Conservation (phyloP, 805 yeast genomes). For the Teunomyces gatunensis region DNA sequence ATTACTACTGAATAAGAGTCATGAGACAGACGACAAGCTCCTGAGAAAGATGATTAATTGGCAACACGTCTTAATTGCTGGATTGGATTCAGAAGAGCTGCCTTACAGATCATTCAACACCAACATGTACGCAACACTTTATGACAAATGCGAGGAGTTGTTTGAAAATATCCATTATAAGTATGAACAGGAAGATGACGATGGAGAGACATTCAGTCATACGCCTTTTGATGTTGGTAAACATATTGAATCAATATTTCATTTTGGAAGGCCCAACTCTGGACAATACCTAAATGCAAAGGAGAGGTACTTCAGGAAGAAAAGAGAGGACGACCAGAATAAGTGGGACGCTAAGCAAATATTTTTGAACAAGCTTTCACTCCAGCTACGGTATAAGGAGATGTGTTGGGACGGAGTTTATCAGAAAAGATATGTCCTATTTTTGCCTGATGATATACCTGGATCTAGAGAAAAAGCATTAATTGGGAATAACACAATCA, state of each 20-base stretch:
- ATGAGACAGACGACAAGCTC: too few relatives aligned
- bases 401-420: background rate
- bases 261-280: background rate
- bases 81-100: conserved; percentile 14
- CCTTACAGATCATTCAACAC: conserved; percentile 8
- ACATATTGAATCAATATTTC: background rate
- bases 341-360: background rate
- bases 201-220: conserved; percentile 4
- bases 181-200: conserved; percentile 26
- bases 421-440: background rate
- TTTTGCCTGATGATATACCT: background rate
- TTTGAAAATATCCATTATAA: conserved; percentile 23
- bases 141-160: conserved; percentile 22
- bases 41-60: conserved; percentile 14
- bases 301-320: background rate
- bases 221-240: background rate
- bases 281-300: background rate
- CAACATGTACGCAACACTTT: conserved; percentile 12
- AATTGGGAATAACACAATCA: background rate
- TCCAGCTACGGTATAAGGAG: background rate
- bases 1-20: background rate
- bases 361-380: conserved; percentile 2
- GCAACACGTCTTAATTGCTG: conserved; percentile 29
- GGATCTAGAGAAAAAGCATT: background rate
- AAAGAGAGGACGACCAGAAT: background rate